These are phyloP conservation scores for Arachis stenosperma DNA, from an alignment of 306 rosid genomes.

Conservation along the genomic window DNA sequence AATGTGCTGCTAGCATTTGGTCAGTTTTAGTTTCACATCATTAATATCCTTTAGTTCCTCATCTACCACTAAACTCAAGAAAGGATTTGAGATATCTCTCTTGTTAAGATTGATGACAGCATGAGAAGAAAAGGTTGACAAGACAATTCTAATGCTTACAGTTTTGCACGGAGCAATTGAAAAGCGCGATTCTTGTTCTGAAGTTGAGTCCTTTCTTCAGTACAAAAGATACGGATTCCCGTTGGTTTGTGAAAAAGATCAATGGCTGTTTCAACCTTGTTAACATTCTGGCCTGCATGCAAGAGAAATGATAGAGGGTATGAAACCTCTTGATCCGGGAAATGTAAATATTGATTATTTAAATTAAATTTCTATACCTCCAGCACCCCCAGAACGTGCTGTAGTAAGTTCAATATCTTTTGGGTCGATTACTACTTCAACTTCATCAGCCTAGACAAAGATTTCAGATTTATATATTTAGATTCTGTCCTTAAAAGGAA, in stretches of 20 bases:
- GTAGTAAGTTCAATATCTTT: conserved; percentile 94
- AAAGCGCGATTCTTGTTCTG: conserved; percentile 86
- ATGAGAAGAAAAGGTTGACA: conserved; percentile 14
- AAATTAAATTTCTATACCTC: conserved; percentile 65
- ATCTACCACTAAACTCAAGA: conserved; percentile 27
- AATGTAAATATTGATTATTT: conserved; percentile 30
- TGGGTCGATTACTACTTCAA: conserved; percentile 89
- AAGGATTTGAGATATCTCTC: conserved; percentile 32
- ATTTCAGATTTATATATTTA: conserved; percentile 39
- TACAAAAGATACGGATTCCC: conserved; percentile 97
- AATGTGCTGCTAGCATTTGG: conserved; percentile 16
- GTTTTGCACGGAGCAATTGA: conserved; percentile 93
- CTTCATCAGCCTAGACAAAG: conserved; percentile 86
- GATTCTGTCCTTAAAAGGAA: conserved; percentile 17
- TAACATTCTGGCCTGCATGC: conserved; percentile 94
- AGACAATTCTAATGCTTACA: conserved; percentile 56
- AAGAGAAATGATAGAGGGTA: conserved; percentile 37
- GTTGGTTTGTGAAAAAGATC: conserved; percentile 97
- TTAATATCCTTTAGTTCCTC: conserved; percentile 34
- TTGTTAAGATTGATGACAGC: not conserved
- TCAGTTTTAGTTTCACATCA: conserved; percentile 34
- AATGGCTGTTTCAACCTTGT: conserved; percentile 97
- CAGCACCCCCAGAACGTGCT: conserved; percentile 99
- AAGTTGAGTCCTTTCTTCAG: conserved; percentile 95
- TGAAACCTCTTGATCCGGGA: conserved; percentile 20